Conservation (phyloP, 345 rosid genomes). For the Firmiana major region DNA sequence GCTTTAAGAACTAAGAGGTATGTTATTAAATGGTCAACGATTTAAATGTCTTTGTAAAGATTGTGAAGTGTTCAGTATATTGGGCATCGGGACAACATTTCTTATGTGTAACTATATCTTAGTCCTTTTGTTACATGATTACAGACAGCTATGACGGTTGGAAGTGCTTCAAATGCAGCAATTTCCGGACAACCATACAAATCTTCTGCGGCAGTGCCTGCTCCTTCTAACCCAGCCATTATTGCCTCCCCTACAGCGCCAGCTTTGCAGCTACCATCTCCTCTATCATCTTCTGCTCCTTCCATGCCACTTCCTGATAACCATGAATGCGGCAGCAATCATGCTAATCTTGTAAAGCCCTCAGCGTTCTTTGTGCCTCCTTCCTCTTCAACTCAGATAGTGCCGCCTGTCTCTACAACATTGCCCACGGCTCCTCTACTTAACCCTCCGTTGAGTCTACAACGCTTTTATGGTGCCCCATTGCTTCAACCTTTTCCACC, state of each 20-base stretch:
- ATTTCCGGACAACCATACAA: conserved; percentile 48
- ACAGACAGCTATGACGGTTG: conserved; percentile 67
- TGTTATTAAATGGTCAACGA: neutral
- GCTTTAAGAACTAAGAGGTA: neutral
- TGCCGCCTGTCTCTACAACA: conserved; percentile 28
- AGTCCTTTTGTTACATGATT: conserved; percentile 22
- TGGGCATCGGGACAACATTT: neutral
- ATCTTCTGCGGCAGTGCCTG: conserved; percentile 36
- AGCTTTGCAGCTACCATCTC: conserved; percentile 46
- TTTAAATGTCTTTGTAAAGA: neutral
- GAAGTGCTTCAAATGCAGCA: conserved; percentile 39
- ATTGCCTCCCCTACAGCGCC: conserved; percentile 36
- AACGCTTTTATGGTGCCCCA: conserved; percentile 74
- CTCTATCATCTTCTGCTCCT: conserved; percentile 44
- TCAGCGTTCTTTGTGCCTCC: conserved; percentile 59
- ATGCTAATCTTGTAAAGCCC: conserved; percentile 67
- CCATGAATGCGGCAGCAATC: conserved; percentile 39
- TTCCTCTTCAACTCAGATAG: conserved; percentile 33
- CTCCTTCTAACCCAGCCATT: conserved; percentile 40
- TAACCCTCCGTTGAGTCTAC: conserved; percentile 47
- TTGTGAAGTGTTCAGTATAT: neutral
- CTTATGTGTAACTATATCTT: conserved; percentile 1
- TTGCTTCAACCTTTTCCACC: conserved; percentile 96
- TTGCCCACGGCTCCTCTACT: conserved; percentile 57
- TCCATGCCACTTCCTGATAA: conserved; percentile 47